Conservation (phyloP, 106 monocot species). For the Phalaenopsis equestris region DNA sequence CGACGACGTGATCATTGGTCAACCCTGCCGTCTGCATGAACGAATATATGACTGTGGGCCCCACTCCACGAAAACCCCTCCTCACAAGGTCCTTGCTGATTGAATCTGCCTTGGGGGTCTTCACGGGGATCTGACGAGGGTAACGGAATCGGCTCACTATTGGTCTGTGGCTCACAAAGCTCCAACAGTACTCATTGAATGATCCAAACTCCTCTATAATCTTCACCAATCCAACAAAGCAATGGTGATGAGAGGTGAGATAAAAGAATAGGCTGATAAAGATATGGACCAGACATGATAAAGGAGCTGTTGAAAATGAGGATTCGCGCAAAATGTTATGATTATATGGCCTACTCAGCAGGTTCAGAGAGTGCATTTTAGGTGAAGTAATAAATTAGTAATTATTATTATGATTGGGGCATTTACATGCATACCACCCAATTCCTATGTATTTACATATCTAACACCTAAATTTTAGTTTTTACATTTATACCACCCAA, state of each 20-base stretch:
- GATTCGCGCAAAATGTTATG: neutral
- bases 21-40: constrained; percentile 69
- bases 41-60: constrained; percentile 53
- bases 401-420: neutral
- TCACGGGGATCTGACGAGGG: constrained; percentile 47
- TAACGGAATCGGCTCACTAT: constrained; percentile 33
- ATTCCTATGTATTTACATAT: too few species aligned
- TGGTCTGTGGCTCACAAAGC: constrained; percentile 56
- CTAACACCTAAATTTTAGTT: too few species aligned
- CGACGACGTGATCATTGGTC: constrained; percentile 46
- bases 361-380: neutral
- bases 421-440: too few species aligned
- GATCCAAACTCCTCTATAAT: constrained; percentile 61
- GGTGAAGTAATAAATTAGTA: neutral
- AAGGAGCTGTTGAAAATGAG: neutral
- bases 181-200: constrained; percentile 51
- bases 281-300: neutral
- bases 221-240: constrained; percentile 20
- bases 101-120: constrained; percentile 51
- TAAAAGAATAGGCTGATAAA: neutral
- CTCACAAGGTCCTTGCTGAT: constrained; percentile 62
- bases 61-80: constrained; percentile 52
- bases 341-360: neutral
- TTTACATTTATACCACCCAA: too few species aligned
- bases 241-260: neutral